Percentiles rank a stretch among this genome's conserved stretches.
Conservation (phyloP, 202 grass and related monocot species). For the Elaeis oleifera region DNA sequence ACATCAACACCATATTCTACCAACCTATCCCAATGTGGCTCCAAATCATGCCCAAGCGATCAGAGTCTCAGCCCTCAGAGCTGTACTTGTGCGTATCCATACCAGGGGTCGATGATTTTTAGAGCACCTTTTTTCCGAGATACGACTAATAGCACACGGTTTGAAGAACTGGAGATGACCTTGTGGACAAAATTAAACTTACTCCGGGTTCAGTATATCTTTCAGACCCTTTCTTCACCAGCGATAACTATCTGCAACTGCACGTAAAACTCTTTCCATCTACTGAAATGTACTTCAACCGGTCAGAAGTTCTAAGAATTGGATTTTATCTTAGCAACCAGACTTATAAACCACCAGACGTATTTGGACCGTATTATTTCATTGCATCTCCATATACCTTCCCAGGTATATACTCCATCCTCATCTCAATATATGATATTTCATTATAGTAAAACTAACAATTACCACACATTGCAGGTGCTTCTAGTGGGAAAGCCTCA, state of each 20-base stretch:
- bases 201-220: slow-evolving; percentile 42
- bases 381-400: slow-evolving; percentile 27
- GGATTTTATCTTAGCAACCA: slow-evolving; percentile 54
- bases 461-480: slow-evolving; percentile 27
- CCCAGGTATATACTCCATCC: background rate
- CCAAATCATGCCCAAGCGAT: slow-evolving; percentile 25
- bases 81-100: slow-evolving; percentile 58
- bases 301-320: slow-evolving; percentile 32
- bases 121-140: slow-evolving; percentile 45
- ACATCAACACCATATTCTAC: slow-evolving; percentile 33
- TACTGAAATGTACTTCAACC: slow-evolving; percentile 35
- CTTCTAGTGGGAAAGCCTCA: slow-evolving; percentile 20
- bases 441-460: background rate
- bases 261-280: slow-evolving; percentile 53
- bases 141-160: slow-evolving; percentile 24
- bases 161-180: slow-evolving; percentile 41
- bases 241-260: slow-evolving; percentile 44
- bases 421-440: background rate
- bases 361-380: slow-evolving; percentile 81
- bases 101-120: slow-evolving; percentile 47
- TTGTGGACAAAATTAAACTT: slow-evolving; percentile 33
- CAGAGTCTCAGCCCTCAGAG: slow-evolving; percentile 49
- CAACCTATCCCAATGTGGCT: slow-evolving; percentile 33
- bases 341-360: slow-evolving; percentile 32
- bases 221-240: slow-evolving; percentile 38